These are phyloP conservation scores for Rhizophora apiculata DNA, from an alignment of 345 rosid genomes.

Conservation along the genomic window DNA sequence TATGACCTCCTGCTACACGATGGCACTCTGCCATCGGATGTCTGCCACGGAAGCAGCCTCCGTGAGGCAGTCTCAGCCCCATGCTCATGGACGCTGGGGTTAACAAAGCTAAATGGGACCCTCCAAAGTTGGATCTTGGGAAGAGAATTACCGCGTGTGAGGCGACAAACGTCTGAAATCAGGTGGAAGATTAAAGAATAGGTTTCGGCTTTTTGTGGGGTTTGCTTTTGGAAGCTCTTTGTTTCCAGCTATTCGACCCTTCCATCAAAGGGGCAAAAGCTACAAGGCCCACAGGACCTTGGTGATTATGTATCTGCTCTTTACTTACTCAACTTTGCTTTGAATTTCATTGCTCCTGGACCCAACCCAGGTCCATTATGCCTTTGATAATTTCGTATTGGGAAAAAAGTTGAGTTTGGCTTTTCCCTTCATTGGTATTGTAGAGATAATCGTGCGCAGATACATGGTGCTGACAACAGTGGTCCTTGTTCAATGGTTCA, in stretches of 20 bases:
- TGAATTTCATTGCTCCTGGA: neutral
- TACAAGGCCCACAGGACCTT: slow-evolving; percentile 14
- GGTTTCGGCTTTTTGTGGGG: neutral
- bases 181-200: neutral
- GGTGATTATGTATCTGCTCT: slow-evolving; percentile 13
- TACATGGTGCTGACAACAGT: no score
- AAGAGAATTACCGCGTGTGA: slow-evolving; percentile 11
- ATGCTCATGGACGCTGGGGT: neutral
- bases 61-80: neutral
- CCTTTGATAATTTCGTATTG: no score
- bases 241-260: slow-evolving; percentile 7
- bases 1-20: no score
- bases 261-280: slow-evolving; percentile 17
- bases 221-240: slow-evolving; percentile 11
- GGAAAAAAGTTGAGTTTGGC: no score
- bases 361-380: neutral
- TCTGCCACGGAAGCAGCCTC: neutral
- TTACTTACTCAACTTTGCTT: neutral
- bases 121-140: slow-evolving; percentile 3
- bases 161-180: slow-evolving; percentile 11
- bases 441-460: no score
- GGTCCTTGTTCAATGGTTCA: no score
- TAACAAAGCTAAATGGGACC: neutral
- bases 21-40: neutral
- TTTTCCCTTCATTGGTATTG: no score